A percentile compares a stretch with the other conserved stretches of the same genome.
Conservation (phyloP, 2,329 filamentous ascomycete species). For the Trichoderma sp. region DNA sequence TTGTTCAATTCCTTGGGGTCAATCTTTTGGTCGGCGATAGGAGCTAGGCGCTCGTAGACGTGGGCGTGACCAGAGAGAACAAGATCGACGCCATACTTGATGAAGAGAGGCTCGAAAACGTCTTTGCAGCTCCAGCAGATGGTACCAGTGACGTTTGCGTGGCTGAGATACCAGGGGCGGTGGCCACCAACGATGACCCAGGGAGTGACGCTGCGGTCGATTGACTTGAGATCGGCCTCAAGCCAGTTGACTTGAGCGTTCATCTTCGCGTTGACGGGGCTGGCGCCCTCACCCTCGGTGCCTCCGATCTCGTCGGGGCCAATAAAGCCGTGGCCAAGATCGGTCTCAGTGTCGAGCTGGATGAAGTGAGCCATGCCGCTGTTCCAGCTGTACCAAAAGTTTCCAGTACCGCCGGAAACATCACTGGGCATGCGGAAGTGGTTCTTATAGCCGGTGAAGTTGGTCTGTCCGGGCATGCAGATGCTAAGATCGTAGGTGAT, state of each 20-base stretch:
- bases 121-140: constrained; percentile 19
- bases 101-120: constrained; percentile 4
- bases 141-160: not conserved
- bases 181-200: constrained; percentile 13
- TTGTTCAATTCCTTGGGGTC: constrained; percentile 1
- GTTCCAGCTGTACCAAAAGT: constrained; percentile 19
- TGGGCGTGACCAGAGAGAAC: not conserved
- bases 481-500: constrained; percentile 2
- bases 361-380: constrained; percentile 15
- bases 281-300: constrained; percentile 4
- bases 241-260: constrained; percentile 11
- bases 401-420: not conserved
- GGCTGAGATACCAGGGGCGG: constrained; percentile 14
- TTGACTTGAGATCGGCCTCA: not conserved
- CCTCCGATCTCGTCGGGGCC: constrained; percentile 9
- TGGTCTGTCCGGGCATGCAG: constrained; percentile 16
- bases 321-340: constrained; percentile 13
- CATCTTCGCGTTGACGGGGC: not conserved
- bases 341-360: constrained; percentile 12
- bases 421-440: constrained; percentile 18
- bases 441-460: constrained; percentile 12
- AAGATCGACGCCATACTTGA: constrained; percentile 3
- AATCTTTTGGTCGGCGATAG: not conserved
- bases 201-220: constrained; percentile 3
- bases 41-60: constrained; percentile 12